These are phyloP conservation scores for Didymella keratinophila DNA, from an alignment of 2,329 filamentous ascomycete species.

Conservation along the genomic window DNA sequence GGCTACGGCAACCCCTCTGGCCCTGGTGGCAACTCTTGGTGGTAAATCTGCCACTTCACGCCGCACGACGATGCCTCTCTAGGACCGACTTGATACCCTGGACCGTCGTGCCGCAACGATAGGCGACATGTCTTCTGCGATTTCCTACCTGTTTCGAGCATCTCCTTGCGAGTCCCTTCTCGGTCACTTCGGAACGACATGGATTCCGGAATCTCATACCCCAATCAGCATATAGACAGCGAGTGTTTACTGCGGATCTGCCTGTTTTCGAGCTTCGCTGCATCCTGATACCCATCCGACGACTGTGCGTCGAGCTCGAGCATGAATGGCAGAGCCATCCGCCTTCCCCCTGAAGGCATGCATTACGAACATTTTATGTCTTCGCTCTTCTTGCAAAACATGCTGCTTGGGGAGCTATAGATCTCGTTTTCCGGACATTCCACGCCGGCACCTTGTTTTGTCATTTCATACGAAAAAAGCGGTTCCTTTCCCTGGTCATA, in stretches of 20 bases:
- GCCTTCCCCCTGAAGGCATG: slow-evolving; percentile 43
- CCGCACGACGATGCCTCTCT: slow-evolving; percentile 41
- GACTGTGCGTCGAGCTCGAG: slow-evolving; percentile 48
- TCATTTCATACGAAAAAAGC: slow-evolving; percentile 50
- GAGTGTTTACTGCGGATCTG: slow-evolving; percentile 56
- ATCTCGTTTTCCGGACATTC: slow-evolving; percentile 52
- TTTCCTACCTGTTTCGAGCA: slow-evolving; percentile 38
- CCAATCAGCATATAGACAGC: slow-evolving; percentile 61
- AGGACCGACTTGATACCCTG: slow-evolving; percentile 36
- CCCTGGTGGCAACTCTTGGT: slow-evolving; percentile 73
- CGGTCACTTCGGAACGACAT: slow-evolving; percentile 46
- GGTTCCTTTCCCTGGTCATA: slow-evolving; percentile 51
- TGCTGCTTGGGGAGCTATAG: slow-evolving; percentile 54
- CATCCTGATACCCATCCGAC: slow-evolving; percentile 50
- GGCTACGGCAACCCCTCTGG: slow-evolving; percentile 75
- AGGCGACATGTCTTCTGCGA: slow-evolving; percentile 31
- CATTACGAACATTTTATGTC: slow-evolving; percentile 52
- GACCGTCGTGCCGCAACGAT: slow-evolving; percentile 32
- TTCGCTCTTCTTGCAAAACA: slow-evolving; percentile 47
- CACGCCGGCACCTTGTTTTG: slow-evolving; percentile 45
- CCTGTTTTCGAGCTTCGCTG: slow-evolving; percentile 52
- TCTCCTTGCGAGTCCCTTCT: slow-evolving; percentile 46
- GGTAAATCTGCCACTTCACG: slow-evolving; percentile 53
- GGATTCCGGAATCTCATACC: slow-evolving; percentile 57
- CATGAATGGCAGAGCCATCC: slow-evolving; percentile 46